Evolutionary conservation across 306 rosid genomes (phyloP).

Genomic region (Dicorynia guianensis): DNA sequence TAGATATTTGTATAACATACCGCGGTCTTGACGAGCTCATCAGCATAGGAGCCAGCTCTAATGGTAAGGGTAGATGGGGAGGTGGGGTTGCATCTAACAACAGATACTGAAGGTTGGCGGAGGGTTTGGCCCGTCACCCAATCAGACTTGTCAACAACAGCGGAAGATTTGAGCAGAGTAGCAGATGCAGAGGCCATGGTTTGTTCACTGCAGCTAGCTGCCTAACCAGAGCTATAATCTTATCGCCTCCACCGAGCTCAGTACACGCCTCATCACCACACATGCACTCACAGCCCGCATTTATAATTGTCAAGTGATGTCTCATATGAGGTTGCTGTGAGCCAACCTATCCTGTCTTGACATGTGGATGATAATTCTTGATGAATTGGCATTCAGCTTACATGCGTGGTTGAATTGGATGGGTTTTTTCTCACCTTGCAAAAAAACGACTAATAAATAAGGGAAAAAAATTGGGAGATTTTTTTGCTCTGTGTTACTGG

Average conservation of each 20-base stretch:
- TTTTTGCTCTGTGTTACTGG: neutral
- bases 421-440: constrained; percentile 56
- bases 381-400: constrained; percentile 47
- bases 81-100: constrained; percentile 63
- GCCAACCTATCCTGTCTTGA: constrained; percentile 46
- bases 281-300: constrained; percentile 48
- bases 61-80: constrained; percentile 62
- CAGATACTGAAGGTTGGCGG: constrained; percentile 65
- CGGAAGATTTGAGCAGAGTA: constrained; percentile 78
- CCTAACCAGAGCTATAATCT: constrained; percentile 49
- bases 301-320: constrained; percentile 71
- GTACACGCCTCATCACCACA: constrained; percentile 68
- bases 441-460: constrained; percentile 38
- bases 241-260: constrained; percentile 66
- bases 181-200: constrained; percentile 76
- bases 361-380: constrained; percentile 80
- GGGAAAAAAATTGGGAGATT: constrained; percentile 30
- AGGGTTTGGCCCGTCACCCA: constrained; percentile 88
- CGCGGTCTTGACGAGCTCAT: constrained; percentile 97
- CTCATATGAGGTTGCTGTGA: constrained; percentile 71
- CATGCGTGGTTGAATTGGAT: constrained; percentile 56
- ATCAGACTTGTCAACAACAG: constrained; percentile 87
- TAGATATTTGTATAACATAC: constrained; percentile 45
- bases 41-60: constrained; percentile 80
- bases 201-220: constrained; percentile 6